These are phyloP conservation scores for Mycena epipterygia DNA, from an alignment of 768 basidiomycete species.

Conservation along the genomic window DNA sequence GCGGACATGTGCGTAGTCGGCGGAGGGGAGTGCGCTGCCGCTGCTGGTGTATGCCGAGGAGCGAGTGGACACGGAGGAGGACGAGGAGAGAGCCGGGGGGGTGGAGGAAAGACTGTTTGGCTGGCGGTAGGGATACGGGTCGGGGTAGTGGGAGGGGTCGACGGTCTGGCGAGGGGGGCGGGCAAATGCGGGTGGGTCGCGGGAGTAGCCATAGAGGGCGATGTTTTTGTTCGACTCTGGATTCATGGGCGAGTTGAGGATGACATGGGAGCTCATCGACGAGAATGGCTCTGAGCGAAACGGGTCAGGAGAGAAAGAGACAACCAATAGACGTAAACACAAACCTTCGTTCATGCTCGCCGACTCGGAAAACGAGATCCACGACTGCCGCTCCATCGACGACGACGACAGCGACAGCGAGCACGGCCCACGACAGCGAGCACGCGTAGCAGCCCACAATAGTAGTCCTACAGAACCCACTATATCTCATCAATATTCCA, in stretches of 20 bases:
- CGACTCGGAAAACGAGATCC: slow-evolving; percentile 11
- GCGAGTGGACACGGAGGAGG: slow-evolving; percentile 78
- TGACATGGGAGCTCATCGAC: slow-evolving; percentile 28
- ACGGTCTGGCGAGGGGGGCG: slow-evolving; percentile 60
- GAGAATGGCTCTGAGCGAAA: not conserved
- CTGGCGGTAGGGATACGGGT: slow-evolving; percentile 76
- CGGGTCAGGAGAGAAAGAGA: not conserved
- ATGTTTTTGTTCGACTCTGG: slow-evolving; percentile 57
- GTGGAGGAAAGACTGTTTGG: slow-evolving; percentile 61
- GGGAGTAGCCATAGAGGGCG: slow-evolving; percentile 44
- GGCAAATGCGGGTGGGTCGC: slow-evolving; percentile 47
- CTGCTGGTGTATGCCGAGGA: slow-evolving; percentile 85
- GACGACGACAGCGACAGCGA: not conserved
- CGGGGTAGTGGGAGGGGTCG: slow-evolving; percentile 79
- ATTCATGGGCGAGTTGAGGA: slow-evolving; percentile 52
- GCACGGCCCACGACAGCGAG: not conserved
- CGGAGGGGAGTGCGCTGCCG: slow-evolving; percentile 70
- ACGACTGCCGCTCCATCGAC: not conserved
- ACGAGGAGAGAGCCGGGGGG: slow-evolving; percentile 76
- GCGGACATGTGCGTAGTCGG: slow-evolving; percentile 76
- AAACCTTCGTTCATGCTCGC: not conserved
- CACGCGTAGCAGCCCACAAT: no score
- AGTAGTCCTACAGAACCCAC: no score
- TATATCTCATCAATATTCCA: no score
- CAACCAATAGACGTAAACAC: not conserved